Evolutionary conservation across 2,329 filamentous ascomycete genomes (phyloP), one percentile per base, ranked within the genome.

Genomic region (Xylaria multiplex): DNA sequence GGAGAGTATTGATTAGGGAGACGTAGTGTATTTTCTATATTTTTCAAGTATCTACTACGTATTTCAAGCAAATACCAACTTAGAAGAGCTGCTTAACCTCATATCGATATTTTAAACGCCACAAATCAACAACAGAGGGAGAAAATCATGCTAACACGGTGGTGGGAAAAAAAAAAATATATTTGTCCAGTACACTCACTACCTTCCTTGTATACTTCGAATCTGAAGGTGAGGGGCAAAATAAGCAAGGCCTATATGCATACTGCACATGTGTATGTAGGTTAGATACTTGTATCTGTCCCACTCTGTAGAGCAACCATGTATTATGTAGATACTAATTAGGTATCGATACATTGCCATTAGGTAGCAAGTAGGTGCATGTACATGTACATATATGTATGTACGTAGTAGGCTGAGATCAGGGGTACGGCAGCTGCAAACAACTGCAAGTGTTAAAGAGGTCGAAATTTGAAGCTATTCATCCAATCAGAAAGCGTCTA

Each of bases 401-500:
- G 2, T 37, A 37, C 6, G 8, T 37, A 37, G 35, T 37, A 37
- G 6, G 6, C 32, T 13, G 8, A 37, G 35, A 13, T 9, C 11
- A 8, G 35, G 35, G 4, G 2, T 8, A 2, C 11, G 6, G n/a
- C 32, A 6, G 50, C 13, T 35, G 30, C 14, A 0, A 5, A 2
- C 67, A 66, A 59, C 65, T 69, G 62, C 2, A 42, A 40, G 6
- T 7, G 13, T 4, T 11, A 8, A 37, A 56, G 48, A 56, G 37
- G 55, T 19, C 43, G 40, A 48, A 37, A 11, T 62, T 54, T 62
- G 46, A 48, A 37, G 22, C 40, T 46, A 27, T 46, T 61, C 42
- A 42, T 64, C 67, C 67, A 69, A 69, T 69, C 59, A 66, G 49
- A 32, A 46, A 45, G 49, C 59, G 37, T 19, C 48, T 8, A 32